Conservation (phyloP, 768 basidiomycete species). For the Lentinus brumalis region DNA sequence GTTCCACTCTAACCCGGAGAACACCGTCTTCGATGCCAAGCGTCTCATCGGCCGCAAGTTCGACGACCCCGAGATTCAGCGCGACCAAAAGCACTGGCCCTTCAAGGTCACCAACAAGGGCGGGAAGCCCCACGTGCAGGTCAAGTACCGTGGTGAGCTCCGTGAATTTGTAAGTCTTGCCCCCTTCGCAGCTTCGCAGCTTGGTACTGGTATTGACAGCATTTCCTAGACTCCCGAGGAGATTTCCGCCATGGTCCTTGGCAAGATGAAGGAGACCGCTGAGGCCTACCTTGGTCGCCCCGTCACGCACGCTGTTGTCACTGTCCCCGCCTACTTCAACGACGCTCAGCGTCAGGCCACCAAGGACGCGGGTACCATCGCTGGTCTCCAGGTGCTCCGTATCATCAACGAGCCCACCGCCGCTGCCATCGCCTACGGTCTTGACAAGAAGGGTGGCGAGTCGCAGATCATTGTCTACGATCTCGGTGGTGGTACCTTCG, state of each 20-base stretch:
- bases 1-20: constrained; percentile 85
- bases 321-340: constrained; percentile 99
- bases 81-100: constrained; percentile 88
- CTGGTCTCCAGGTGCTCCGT: constrained; percentile 92
- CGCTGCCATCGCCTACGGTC: constrained; percentile 96
- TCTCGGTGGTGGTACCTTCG: constrained; percentile 98
- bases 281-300: constrained; percentile 96
- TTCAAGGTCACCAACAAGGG: constrained; percentile 79
- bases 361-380: constrained; percentile 95
- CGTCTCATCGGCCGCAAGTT: constrained; percentile 89
- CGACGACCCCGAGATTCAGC: constrained; percentile 77
- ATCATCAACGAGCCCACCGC: constrained; percentile 99
- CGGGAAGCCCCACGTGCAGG: constrained; percentile 79
- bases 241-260: constrained; percentile 92
- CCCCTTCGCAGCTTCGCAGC: not conserved
- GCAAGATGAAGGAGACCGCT: constrained; percentile 99
- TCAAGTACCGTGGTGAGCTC: constrained; percentile 75
- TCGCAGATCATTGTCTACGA: constrained; percentile 98
- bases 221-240: constrained; percentile 82
- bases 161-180: constrained; percentile 75
- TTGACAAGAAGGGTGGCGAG: constrained; percentile 94
- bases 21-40: constrained; percentile 97
- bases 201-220: not conserved
- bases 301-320: constrained; percentile 97
- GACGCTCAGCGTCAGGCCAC: constrained; percentile 99